Conservation (phyloP, 2,329 filamentous ascomycete genomes). For the Claviceps pazoutovae region DNA sequence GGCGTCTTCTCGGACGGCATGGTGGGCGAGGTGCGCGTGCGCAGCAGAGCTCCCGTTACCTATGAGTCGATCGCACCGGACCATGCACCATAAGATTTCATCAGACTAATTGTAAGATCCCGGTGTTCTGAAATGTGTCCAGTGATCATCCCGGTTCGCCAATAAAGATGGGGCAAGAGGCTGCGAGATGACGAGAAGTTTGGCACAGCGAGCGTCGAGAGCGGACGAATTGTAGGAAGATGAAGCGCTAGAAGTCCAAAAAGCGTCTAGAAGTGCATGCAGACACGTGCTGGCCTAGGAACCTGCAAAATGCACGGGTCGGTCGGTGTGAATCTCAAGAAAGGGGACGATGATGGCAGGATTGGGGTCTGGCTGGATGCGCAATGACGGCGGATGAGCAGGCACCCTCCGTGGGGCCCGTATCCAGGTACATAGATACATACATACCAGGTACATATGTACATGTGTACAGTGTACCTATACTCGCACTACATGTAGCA, state of each 20-base stretch:
- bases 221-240: not conserved
- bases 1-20: slow-evolving; percentile 27
- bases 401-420: not conserved
- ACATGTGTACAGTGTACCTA: too few relatives aligned
- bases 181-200: not conserved
- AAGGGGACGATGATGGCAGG: not conserved
- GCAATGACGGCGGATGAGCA: not conserved
- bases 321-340: not conserved
- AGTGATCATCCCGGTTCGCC: not conserved
- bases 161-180: not conserved
- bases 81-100: not conserved
- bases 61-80: not conserved
- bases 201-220: not conserved
- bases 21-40: slow-evolving; percentile 1
- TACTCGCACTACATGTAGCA: too few relatives aligned
- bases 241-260: not conserved
- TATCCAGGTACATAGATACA: not conserved
- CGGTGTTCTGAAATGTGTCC: not conserved
- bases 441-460: too few relatives aligned
- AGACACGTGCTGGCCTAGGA: not conserved
- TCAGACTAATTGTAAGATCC: not conserved
- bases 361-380: not conserved
- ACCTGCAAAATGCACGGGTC: not conserved
- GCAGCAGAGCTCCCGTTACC: not conserved
- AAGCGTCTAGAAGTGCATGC: too few relatives aligned